Evolutionary conservation across 768 basidiomycete species (phyloP).

Genomic region (Ramaria sp.): DNA sequence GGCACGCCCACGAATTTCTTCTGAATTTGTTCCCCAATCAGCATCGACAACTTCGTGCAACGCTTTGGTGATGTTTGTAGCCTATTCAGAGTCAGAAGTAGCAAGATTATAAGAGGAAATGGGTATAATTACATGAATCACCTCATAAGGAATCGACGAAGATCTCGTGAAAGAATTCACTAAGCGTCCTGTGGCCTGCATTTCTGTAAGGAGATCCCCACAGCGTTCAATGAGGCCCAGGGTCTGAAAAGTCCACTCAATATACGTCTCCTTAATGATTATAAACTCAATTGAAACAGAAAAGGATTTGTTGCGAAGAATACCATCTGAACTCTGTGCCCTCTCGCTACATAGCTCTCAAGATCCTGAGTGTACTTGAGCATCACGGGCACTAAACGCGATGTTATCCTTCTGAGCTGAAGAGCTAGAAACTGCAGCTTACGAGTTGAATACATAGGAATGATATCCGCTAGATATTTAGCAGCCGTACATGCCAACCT

Average conservation of each 20-base stretch:
- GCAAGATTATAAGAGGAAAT: not conserved
- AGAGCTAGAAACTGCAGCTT: not conserved
- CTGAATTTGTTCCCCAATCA: not conserved
- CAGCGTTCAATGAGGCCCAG: not conserved
- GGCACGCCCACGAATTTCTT: not conserved
- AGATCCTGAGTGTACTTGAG: slow-evolving; percentile 4
- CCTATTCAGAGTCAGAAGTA: not conserved
- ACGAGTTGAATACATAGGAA: slow-evolving; percentile 1
- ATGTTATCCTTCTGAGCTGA: not conserved
- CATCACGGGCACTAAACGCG: not conserved
- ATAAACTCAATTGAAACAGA: not conserved
- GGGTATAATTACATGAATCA: not conserved
- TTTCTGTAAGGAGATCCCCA: not conserved
- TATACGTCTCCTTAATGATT: not conserved
- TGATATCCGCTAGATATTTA: not conserved
- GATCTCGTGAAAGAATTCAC: not conserved
- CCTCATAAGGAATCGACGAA: not conserved
- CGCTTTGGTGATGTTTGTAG: not conserved
- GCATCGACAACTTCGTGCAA: not conserved
- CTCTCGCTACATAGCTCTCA: not conserved
- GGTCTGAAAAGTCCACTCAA: not conserved
- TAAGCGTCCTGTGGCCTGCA: not conserved
- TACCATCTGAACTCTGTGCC: not conserved
- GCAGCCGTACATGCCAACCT: not conserved
- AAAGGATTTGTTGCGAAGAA: not conserved